Base-by-base conservation (phyloP, 129 eudicot species). In the Mikania micrantha region DNA sequence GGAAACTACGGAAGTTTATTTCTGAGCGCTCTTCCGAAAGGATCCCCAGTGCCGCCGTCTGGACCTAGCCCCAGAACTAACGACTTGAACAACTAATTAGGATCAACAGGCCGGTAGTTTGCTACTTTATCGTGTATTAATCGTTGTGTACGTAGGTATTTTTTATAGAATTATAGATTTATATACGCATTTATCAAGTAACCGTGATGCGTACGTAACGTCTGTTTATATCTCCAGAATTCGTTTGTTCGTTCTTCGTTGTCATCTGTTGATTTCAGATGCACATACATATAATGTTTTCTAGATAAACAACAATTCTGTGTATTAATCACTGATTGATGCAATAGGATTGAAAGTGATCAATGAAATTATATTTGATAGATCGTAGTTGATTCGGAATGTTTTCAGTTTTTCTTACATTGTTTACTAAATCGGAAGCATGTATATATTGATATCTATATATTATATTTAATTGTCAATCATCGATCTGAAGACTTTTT, bases 21-120 rank as follows among this genome's bases (percentile, higher is more conserved):
- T 53, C 59, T 85, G 57, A 75, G 42, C 72, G 64, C 77, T 53
- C 87, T 85, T 49, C 90, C 90, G 24, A 85, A 85, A 66, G 87
- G 87, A 41, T 5, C n/a, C 0, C 40, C 64, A 1, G 48, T 61
- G 36, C 82, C 78, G 21, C 75, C 82, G 12, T 85, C 90, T n/a
- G 86, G 86, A 13, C 90, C 90, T 1, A 85, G 82, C 76, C 31
- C 29, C 63, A 76, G 87, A 41, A 75, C 81, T 12, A 85, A 85
- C 71, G 60, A 13, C 47, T 3, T 59, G 0, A 76, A 81, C 56
- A 72, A 76, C 50, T 81, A 1, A 42, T 3, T 4, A 29, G 4
- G 4, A 29, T 4, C 6, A 75, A 48, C 62, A 75, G 74, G 68
- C 39, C 39, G 39, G 22, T 45, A 1, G 13, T 29, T 53, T 8